phyloP scores from a whole-genome alignment of 1,284 basidiomycete genomes.

The Pterulicium gracile region DNA sequence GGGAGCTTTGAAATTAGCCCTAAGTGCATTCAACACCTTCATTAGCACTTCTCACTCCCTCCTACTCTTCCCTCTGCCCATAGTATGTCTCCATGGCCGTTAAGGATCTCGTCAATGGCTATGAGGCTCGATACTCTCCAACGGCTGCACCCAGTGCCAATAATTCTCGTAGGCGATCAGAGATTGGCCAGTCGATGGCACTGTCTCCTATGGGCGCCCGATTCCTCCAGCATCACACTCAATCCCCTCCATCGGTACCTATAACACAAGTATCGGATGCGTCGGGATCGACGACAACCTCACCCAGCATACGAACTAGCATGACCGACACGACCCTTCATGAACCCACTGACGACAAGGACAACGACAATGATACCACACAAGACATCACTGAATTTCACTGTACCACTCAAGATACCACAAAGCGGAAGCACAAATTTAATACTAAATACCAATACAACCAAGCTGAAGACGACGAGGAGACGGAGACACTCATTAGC shows the following conservation, averaged over 20 bases:
- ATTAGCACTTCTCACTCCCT: not conserved
- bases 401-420: too few species aligned
- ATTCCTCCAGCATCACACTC: not conserved
- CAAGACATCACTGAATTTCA: not conserved
- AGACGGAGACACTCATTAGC: not conserved
- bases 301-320: not conserved
- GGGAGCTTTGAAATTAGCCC: too few species aligned
- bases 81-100: not conserved
- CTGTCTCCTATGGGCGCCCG: not conserved
- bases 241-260: not conserved
- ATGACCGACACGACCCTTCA: not conserved
- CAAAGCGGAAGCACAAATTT: not conserved
- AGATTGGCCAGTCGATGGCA: too few species aligned
- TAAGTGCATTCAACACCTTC: too few species aligned
- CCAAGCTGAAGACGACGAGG: not conserved
- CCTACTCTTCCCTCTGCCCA: not conserved
- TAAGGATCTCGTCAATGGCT: not conserved
- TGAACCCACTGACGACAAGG: too few species aligned
- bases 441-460: not conserved
- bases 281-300: not conserved
- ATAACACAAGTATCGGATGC: too few species aligned
- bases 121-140: not conserved
- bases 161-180: too few species aligned
- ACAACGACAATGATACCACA: not conserved
- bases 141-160: not conserved